A percentile compares a stretch with the other conserved stretches of the same genome.
phyloP scores from a whole-genome alignment of 2,329 filamentous ascomycete species.

The Cadophora sp. region DNA sequence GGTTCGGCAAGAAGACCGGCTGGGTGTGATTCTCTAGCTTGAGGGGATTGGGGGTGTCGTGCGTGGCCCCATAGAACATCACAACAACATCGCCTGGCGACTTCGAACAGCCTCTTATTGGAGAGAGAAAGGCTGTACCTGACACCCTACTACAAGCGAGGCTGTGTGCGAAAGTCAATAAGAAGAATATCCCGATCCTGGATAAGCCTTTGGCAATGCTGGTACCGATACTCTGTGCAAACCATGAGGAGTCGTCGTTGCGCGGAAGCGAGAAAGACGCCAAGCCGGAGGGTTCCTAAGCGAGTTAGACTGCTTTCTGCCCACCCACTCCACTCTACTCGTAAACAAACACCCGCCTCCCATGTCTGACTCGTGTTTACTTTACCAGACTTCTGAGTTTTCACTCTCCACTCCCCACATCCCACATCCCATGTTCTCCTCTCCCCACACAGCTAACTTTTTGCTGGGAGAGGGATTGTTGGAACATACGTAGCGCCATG shows the following conservation, averaged over 20 bases:
- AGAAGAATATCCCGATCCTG: no score
- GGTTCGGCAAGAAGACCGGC: neutral
- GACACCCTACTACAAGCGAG: no score
- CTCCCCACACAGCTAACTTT: neutral
- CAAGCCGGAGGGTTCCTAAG: neutral
- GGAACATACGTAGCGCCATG: neutral
- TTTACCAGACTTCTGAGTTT: neutral
- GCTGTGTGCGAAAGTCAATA: no score
- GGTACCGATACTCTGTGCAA: no score
- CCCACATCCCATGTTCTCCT: slow-evolving; percentile 4
- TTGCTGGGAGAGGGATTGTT: neutral
- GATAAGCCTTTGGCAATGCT: no score
- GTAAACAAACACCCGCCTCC: neutral
- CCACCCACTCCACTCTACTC: neutral
- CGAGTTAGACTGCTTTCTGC: neutral
- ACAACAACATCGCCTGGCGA: no score
- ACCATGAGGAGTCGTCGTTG: neutral
- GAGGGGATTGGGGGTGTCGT: neutral
- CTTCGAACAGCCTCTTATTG: no score
- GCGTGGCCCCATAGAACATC: neutral
- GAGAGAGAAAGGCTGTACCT: no score
- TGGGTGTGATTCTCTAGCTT: neutral
- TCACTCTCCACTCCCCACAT: slow-evolving; percentile 7
- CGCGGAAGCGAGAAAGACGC: neutral
- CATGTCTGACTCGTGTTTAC: neutral